Evolutionary conservation across 2,329 filamentous ascomycete genomes (phyloP).

Genomic region (Achaetomium macrosporum): DNA sequence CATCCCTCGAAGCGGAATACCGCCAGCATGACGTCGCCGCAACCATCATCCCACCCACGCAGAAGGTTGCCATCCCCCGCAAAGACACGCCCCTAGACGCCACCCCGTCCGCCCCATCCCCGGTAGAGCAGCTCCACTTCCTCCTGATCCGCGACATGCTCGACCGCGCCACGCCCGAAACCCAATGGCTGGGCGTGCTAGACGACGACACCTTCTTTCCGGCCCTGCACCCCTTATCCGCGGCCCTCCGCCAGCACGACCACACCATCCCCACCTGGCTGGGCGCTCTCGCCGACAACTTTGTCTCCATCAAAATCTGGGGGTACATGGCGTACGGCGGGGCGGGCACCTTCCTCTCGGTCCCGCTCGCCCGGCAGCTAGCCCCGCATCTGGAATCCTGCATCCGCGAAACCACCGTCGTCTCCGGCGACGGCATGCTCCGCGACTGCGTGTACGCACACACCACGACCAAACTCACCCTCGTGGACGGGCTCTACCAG

Average conservation of each 20-base stretch:
- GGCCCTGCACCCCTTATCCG: slow-evolving; percentile 44
- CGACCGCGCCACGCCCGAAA: slow-evolving; percentile 36
- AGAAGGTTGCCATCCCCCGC: slow-evolving; percentile 23
- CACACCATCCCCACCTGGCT: slow-evolving; percentile 46
- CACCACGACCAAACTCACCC: slow-evolving; percentile 48
- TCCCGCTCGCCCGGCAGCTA: slow-evolving; percentile 45
- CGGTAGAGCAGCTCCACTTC: slow-evolving; percentile 52
- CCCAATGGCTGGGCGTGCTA: slow-evolving; percentile 51
- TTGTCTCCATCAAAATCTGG: slow-evolving; percentile 44
- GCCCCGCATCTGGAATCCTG: slow-evolving; percentile 44
- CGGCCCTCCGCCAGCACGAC: slow-evolving; percentile 44
- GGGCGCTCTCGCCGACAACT: slow-evolving; percentile 53
- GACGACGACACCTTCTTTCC: slow-evolving; percentile 62
- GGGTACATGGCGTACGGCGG: slow-evolving; percentile 58
- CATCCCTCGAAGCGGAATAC: slow-evolving; percentile 30
- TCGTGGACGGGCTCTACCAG: slow-evolving; percentile 51
- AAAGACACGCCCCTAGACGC: background rate
- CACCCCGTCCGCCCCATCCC: slow-evolving; percentile 27
- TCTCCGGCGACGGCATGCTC: slow-evolving; percentile 50
- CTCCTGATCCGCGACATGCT: slow-evolving; percentile 47
- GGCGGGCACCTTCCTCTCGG: slow-evolving; percentile 53
- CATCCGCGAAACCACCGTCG: slow-evolving; percentile 36
- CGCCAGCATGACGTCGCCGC: slow-evolving; percentile 28
- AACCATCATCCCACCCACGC: slow-evolving; percentile 22
- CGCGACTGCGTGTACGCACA: slow-evolving; percentile 52